These are phyloP conservation scores for Podila verticillata DNA, from an alignment of 192 early-diverging fungal species.

Conservation along the genomic window DNA sequence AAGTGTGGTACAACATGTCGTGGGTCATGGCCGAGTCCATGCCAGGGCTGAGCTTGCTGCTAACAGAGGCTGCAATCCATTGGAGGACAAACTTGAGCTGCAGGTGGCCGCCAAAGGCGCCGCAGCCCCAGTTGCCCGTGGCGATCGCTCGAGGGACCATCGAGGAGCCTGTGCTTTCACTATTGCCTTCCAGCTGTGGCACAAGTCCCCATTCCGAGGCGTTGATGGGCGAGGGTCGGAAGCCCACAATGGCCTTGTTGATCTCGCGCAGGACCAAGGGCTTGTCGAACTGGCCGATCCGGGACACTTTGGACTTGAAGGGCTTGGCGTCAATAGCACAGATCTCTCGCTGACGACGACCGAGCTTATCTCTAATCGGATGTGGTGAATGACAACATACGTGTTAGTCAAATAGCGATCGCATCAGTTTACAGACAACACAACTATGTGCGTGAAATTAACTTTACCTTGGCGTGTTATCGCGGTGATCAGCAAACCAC, in stretches of 20 bases:
- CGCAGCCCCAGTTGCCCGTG: slow-evolving; percentile 52
- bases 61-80: slow-evolving; percentile 44
- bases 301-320: slow-evolving; percentile 37
- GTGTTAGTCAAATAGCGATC: too few relatives aligned
- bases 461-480: slow-evolving; percentile 27
- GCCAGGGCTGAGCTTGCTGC: slow-evolving; percentile 1
- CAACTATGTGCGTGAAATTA: too few relatives aligned
- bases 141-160: slow-evolving; percentile 22
- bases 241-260: slow-evolving; percentile 41
- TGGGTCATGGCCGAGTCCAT: neutral
- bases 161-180: neutral
- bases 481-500: slow-evolving; percentile 38
- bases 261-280: slow-evolving; percentile 32
- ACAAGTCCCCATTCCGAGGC: slow-evolving; percentile 42
- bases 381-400: too few relatives aligned
- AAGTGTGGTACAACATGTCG: slow-evolving; percentile 38
- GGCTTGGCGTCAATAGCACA: slow-evolving; percentile 46
- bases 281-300: slow-evolving; percentile 38
- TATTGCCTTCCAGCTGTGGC: neutral
- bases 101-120: slow-evolving; percentile 48
- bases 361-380: slow-evolving; percentile 40
- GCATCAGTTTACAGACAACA: too few relatives aligned
- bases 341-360: slow-evolving; percentile 31
- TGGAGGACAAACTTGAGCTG: slow-evolving; percentile 51
- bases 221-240: slow-evolving; percentile 30